A percentile compares a stretch with the other conserved stretches of the same genome.
These are phyloP conservation scores for Dendrostoma leiphaemia DNA, from an alignment of 2,329 filamentous ascomycete genomes.

Conservation along the genomic window DNA sequence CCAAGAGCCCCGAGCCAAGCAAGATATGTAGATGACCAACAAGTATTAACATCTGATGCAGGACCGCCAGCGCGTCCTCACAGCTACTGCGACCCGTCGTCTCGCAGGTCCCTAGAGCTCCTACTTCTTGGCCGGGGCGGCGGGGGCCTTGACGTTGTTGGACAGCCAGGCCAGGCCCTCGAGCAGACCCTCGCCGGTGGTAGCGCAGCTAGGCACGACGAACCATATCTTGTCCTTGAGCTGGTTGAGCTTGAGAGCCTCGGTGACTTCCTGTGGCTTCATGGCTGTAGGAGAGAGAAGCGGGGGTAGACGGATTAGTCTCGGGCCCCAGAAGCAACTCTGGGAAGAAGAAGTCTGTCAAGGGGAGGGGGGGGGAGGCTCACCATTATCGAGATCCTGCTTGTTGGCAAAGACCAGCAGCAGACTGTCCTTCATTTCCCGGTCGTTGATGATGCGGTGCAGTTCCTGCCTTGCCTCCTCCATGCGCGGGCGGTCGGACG, in stretches of 20 bases:
- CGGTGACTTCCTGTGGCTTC: constrained; percentile 77
- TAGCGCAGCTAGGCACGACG: constrained; percentile 80
- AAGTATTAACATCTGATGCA: not conserved
- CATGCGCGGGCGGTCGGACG: constrained; percentile 85
- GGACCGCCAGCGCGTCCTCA: not conserved
- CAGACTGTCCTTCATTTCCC: constrained; percentile 95
- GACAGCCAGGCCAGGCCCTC: constrained; percentile 82
- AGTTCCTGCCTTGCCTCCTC: constrained; percentile 91
- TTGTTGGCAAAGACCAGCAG: constrained; percentile 98
- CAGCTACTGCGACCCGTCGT: not conserved
- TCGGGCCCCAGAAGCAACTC: no score
- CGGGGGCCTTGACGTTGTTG: constrained; percentile 74
- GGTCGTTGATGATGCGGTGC: constrained; percentile 95
- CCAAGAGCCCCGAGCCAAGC: not conserved
- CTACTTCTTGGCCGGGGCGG: constrained; percentile 55
- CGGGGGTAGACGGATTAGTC: no score
- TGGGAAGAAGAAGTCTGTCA: not conserved
- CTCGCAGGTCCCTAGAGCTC: not conserved
- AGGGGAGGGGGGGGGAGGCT: constrained; percentile 24
- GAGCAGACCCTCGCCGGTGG: constrained; percentile 75
- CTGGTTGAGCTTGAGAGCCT: constrained; percentile 71
- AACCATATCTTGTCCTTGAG: constrained; percentile 84
- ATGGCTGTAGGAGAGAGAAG: constrained; percentile 66
- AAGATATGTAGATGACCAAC: not conserved
- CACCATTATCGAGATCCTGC: constrained; percentile 86